Conservation (phyloP, 139 green algal genomes). For the Coelastrella sp. region DNA sequence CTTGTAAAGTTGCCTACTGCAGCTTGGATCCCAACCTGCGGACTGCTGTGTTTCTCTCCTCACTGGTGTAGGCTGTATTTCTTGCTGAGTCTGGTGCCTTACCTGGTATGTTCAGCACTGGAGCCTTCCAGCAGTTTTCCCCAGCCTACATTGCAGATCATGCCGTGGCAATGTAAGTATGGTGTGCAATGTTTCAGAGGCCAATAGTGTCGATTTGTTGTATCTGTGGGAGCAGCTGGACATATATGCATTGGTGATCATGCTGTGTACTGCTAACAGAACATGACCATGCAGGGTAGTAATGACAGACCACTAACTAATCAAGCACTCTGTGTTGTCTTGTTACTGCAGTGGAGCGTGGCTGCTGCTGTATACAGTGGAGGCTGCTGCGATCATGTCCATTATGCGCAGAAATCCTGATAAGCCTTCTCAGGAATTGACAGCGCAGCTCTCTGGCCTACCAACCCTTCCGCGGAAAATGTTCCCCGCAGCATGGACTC, state of each 20-base stretch:
- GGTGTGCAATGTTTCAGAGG: background rate
- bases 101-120: background rate
- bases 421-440: slow-evolving; percentile 48
- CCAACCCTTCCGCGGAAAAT: slow-evolving; percentile 19
- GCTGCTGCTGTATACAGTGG: slow-evolving; percentile 74
- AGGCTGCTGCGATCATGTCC: slow-evolving; percentile 69
- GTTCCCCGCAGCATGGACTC: slow-evolving; percentile 2
- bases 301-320: too few relatives aligned
- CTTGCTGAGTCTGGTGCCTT: slow-evolving; percentile 5
- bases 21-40: too few relatives aligned
- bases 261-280: too few relatives aligned
- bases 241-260: too few relatives aligned
- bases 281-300: background rate
- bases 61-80: background rate
- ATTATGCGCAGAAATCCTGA: slow-evolving; percentile 65
- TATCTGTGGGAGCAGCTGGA: too few relatives aligned
- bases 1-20: too few relatives aligned
- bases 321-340: background rate
- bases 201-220: too few relatives aligned
- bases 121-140: slow-evolving; percentile 46
- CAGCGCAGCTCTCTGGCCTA: background rate
- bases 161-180: slow-evolving; percentile 54
- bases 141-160: slow-evolving; percentile 71
- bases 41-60: too few relatives aligned
- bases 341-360: slow-evolving; percentile 60